These are phyloP conservation scores for Fusarium sp. DNA, from an alignment of 2,329 filamentous ascomycete genomes.

Conservation along the genomic window DNA sequence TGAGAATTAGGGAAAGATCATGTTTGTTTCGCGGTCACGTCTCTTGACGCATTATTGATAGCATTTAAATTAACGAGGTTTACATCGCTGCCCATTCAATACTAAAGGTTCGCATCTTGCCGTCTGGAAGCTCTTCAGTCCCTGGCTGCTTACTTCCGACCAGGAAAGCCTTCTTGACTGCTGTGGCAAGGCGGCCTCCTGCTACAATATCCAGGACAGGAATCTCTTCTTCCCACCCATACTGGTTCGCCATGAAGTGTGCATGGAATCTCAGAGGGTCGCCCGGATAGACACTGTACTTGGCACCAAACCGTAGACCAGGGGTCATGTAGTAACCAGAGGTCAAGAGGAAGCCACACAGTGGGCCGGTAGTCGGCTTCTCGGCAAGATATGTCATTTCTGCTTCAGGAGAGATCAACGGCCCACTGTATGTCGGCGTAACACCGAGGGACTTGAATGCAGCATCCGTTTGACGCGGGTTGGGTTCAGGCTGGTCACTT, in stretches of 20 bases:
- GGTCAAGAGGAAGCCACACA: conserved; percentile 84
- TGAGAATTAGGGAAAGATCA: conserved; percentile 11
- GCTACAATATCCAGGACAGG: conserved; percentile 86
- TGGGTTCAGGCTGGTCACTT: conserved; percentile 35
- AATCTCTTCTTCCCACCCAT: conserved; percentile 89
- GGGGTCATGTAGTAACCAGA: conserved; percentile 89
- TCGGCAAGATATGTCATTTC: conserved; percentile 22
- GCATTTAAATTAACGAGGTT: conserved; percentile 42
- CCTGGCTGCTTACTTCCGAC: conserved; percentile 75
- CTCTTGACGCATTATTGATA: conserved; percentile 15
- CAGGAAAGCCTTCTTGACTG: conserved; percentile 95
- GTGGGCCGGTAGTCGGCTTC: conserved; percentile 56
- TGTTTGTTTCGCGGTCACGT: conserved; percentile 10
- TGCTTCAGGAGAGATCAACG: conserved; percentile 43
- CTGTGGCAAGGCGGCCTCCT: conserved; percentile 88
- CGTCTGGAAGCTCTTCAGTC: conserved; percentile 49
- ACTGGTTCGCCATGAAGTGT: conserved; percentile 88
- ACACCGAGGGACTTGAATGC: conserved; percentile 44
- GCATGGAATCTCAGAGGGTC: conserved; percentile 96
- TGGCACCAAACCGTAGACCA: conserved; percentile 91
- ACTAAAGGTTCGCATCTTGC: conserved; percentile 77
- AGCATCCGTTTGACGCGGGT: conserved; percentile 22
- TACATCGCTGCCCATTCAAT: conserved; percentile 97
- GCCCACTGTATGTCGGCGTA: conserved; percentile 53
- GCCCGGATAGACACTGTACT: conserved; percentile 95